Base-by-base conservation (phyloP, 495 filamentous ascomycete genomes). In the Penicillium coffeae region DNA sequence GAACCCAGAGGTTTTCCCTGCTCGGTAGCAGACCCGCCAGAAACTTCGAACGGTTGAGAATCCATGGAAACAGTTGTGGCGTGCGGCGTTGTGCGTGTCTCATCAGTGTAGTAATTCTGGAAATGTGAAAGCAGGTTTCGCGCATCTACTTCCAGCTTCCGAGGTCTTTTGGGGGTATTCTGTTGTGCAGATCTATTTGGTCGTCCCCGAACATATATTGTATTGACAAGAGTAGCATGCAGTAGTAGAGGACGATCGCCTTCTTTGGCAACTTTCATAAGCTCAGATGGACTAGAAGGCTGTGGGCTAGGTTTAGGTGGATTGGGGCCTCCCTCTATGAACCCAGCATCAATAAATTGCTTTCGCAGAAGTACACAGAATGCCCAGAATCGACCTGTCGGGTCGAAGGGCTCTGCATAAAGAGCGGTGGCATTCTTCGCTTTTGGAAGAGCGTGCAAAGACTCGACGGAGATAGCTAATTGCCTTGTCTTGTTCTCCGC, bases 151-250 rank as follows among this genome's bases (percentile, higher is more conserved):
- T 66, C 63, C 44, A 65, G 59, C 13, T 53, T 60, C 18, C 51
- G 58, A 2, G 49, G 50, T 0, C 40, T 18, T 13, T 74, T 55
- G 68, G 50, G 61, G 51, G 73, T 47, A 58, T 71, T 52, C 0
- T 21, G 15, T 14, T 16, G 1, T 20, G 14, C n/a, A 48, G 47
- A 7, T 33, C 8, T 37, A 27, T 50, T 70, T 51, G 52, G 65
- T 59, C 56, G 69, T 19, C 66, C 70, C 21, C 51, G 56, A 25
- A 85, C 81, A 62, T 96, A 96, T 22, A 90, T 80, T 7, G 90
- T 96, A 64, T 96, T 96, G 16, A 93, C 67, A 3, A 96, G 73
- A 3, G 92, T 95, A 13, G 87, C 89, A 62, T 96, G 92, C 41
- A 96, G 60, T 15, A 87, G 75, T 40, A 97, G 63, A n/a, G 81